Conservation (phyloP, 2,329 filamentous ascomycete species). For the Ophiostoma angusticollis region DNA sequence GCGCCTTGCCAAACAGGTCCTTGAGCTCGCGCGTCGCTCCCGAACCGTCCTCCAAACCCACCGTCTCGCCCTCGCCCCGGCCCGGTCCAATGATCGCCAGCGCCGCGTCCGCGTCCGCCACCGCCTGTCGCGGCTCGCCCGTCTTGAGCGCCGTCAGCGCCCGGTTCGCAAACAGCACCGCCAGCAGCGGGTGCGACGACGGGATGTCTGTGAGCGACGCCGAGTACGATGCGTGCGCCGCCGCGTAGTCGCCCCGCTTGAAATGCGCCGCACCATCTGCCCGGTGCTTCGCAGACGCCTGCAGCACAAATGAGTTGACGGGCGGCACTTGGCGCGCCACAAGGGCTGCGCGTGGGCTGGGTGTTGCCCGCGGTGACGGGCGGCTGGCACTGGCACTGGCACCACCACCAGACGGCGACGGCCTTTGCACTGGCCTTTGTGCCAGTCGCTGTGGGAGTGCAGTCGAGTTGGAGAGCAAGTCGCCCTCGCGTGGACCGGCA, state of each 20-base stretch:
- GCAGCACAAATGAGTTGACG: conserved; percentile 55
- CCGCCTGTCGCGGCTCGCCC: conserved; percentile 77
- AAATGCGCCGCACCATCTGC: conserved; percentile 76
- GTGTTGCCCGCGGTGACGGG: conserved; percentile 28
- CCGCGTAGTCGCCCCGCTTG: conserved; percentile 84
- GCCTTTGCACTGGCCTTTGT: not conserved
- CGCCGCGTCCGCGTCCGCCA: conserved; percentile 72
- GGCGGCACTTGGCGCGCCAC: conserved; percentile 50
- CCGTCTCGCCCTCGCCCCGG: conserved; percentile 67
- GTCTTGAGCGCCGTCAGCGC: conserved; percentile 83
- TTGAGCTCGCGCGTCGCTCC: conserved; percentile 71
- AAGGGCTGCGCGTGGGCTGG: conserved; percentile 18
- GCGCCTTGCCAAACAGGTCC: conserved; percentile 83
- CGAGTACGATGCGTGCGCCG: conserved; percentile 73
- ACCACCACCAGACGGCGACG: conserved; percentile 8
- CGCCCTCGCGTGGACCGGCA: conserved; percentile 38
- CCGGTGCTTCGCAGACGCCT: conserved; percentile 65
- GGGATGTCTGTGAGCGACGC: conserved; percentile 65
- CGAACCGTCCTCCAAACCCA: conserved; percentile 50
- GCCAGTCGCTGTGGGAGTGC: conserved; percentile 18
- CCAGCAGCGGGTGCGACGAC: conserved; percentile 64
- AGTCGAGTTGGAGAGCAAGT: conserved; percentile 49
- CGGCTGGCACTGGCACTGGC: conserved; percentile 21
- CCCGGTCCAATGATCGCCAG: conserved; percentile 66
- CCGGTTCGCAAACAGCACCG: conserved; percentile 84